Conservation (phyloP, 176 grass and related monocot species). For the Oryza brachyantha region DNA sequence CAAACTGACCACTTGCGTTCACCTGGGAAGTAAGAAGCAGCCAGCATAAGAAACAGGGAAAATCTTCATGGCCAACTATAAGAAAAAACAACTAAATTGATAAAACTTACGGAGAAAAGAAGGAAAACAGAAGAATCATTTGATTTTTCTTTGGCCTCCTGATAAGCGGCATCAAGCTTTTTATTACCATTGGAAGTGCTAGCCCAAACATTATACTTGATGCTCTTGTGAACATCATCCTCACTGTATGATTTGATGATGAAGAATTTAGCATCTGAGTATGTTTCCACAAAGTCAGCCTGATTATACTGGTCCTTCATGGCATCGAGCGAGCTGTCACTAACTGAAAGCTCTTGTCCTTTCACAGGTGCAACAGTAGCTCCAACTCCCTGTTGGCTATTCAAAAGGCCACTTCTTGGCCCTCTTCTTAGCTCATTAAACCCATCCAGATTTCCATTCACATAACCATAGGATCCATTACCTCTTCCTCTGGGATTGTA, state of each 20-base stretch:
- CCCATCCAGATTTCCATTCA: conserved; percentile 63
- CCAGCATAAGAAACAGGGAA: neutral
- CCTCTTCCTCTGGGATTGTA: conserved; percentile 58
- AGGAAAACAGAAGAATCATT: conserved; percentile 63
- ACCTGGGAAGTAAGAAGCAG: conserved; percentile 40
- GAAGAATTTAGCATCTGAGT: conserved; percentile 78
- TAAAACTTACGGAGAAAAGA: conserved; percentile 83
- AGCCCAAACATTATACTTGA: conserved; percentile 91
- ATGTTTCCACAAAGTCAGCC: conserved; percentile 62
- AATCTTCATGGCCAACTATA: neutral
- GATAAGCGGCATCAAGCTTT: conserved; percentile 78
- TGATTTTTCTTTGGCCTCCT: conserved; percentile 65
- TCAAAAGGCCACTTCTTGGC: conserved; percentile 59
- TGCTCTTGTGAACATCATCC: conserved; percentile 92
- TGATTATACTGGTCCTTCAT: conserved; percentile 67
- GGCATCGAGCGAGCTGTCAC: conserved; percentile 20
- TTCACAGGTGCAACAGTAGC: conserved; percentile 33
- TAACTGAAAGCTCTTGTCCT: conserved; percentile 39
- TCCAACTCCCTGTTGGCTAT: conserved; percentile 42
- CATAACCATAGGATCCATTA: conserved; percentile 56
- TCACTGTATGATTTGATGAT: conserved; percentile 95
- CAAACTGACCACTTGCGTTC: conserved; percentile 85
- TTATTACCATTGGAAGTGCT: conserved; percentile 92
- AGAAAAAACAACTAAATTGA: neutral
- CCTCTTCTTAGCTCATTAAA: conserved; percentile 89